Base-by-base conservation (phyloP, 1,284 basidiomycete genomes). In the Sphagnurus paluster region DNA sequence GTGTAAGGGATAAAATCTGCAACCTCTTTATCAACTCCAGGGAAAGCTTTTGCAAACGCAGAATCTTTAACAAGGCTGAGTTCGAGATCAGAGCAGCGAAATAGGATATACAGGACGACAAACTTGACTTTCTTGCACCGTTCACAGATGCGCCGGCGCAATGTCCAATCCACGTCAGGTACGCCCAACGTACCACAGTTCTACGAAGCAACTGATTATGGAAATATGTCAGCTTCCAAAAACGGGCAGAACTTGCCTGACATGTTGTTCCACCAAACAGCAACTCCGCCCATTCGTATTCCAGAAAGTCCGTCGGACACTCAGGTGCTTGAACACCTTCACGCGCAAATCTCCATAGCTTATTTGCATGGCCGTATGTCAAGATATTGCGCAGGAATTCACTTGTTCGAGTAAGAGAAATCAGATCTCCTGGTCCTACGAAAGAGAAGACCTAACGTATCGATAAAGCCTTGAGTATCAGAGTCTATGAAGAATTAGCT, bases 1-100 rank as follows among this genome's bases (percentile, higher is more conserved):
- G 61, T 62, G 42, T 63, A 59, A 10, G 53, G 58, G 24, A 63
- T 35, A 24, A 61, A 52, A n/a, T 56, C 50, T 28, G 63, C 49
- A 13, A 63, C 45, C 3, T 44, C 46, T 2, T 33, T 34, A 16
- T 58, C 55, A 43, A 30, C 46, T 46, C n/a, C n/a, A 1, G 59
- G 56, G 26, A 54, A 63, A 21, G 17, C 36, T 19, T 10, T 42
- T 7, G 39, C 34, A 50, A 65, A 60, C n/a, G 45, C 51, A 13
- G 47, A 46, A 2, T 44, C 41, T 4, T 51, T 50, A 14, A 65
- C 51, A 19, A 62, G 56, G 26, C 62, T 63, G 35, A 17, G 17
- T 2, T 42, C 5, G 23, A 19, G 33, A 8, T 8, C 14, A 35
- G 19, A 23, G 11, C 33, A 24, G 3, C 14, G 17, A 26, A 26